These are phyloP conservation scores for Melaleuca quinquenervia DNA, from an alignment of 345 rosid genomes.

Conservation along the genomic window DNA sequence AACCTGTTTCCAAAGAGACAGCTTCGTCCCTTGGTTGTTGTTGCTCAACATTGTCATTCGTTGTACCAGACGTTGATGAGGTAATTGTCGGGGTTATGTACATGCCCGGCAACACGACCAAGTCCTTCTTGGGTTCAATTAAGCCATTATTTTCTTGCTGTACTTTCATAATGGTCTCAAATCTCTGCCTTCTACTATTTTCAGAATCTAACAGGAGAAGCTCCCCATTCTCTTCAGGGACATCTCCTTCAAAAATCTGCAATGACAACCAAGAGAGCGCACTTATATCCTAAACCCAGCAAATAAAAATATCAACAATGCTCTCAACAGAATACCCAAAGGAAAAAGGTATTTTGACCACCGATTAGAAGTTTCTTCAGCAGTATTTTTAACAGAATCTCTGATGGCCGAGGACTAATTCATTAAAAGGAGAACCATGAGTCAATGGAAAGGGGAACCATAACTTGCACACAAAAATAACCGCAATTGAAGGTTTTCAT, in stretches of 20 bases:
- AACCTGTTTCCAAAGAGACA: slow-evolving; percentile 10
- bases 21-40: background rate
- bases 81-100: slow-evolving; percentile 42
- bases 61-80: slow-evolving; percentile 4
- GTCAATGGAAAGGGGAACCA: background rate
- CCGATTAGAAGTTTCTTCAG: background rate
- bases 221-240: slow-evolving; percentile 14
- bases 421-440: background rate
- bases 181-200: slow-evolving; percentile 50
- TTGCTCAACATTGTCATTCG: slow-evolving; percentile 22
- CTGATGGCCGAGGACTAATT: background rate
- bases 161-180: slow-evolving; percentile 38
- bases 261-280: background rate
- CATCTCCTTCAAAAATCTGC: slow-evolving; percentile 25
- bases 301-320: background rate
- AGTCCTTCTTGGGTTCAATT: slow-evolving; percentile 47
- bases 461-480: background rate
- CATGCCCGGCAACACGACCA: slow-evolving; percentile 63
- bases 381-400: background rate
- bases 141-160: slow-evolving; percentile 64
- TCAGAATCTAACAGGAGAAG: slow-evolving; percentile 48
- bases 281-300: background rate
- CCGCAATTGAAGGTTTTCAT: background rate
- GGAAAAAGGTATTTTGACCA: background rate
- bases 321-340: background rate